Base-by-base conservation (phyloP, 2,329 filamentous ascomycete species). In the Colletotrichum spaethianum region DNA sequence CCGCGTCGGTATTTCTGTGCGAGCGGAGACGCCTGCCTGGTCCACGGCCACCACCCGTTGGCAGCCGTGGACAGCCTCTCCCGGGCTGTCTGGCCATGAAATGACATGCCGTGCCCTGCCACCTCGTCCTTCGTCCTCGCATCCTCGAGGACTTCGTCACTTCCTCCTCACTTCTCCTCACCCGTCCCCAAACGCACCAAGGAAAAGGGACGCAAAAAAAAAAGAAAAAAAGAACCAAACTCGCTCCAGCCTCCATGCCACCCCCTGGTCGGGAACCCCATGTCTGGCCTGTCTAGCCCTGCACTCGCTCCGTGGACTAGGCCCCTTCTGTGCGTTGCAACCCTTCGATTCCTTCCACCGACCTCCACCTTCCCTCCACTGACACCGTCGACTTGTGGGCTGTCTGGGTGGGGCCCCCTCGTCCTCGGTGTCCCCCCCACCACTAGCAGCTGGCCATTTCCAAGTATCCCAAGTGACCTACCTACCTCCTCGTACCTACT, bases 261-360 rank as follows among this genome's bases (percentile, higher is more conserved):
- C 42, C 70, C 63, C 70, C 70, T 71, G 67, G 60, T 57, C 48
- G 28, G 48, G 65, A 73, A 67, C 61, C 70, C 67, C 70, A 63
- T 73, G 67, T 44, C 53, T 56, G 62, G 61, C 61, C 66, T 73
- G 66, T 65, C 66, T 73, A 71, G 61, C 70, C 70, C 55, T 73
- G 67, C 70, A 67, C 55, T 73, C 62, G 67, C 67, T 50, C 53
- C 48, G 61, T 61, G 61, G 62, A 71, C 70, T 73, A 73, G 56
- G 50, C 67, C 56, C 70, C 59, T 72, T 72, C 70, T 72, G 70
- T 70, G 70, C 66, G 38, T 38, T 72, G 66, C 70, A 72, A 70
- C 70, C 70, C 70, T 72, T 72, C 70, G 70, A 72, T 70, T 72
- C 70, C 70, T 72, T 72, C 69, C 69, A 60, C 52, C 59, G 52